Evolutionary conservation across 169 alveolate species (phyloP).

Genomic region (Plasmodium cynomolgi): DNA sequence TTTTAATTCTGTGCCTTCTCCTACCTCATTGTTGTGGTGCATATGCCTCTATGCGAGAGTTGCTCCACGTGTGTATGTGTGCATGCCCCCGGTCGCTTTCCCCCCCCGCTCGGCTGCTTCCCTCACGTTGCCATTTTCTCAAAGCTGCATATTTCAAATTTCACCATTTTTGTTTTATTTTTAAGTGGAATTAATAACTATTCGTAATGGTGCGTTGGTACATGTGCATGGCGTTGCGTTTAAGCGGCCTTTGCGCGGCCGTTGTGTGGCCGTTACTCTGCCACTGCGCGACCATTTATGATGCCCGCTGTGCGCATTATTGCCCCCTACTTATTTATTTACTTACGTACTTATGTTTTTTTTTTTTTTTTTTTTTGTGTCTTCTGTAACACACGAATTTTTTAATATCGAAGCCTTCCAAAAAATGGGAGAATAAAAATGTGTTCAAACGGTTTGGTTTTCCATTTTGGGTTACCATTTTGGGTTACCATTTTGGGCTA

Average conservation of each 20-base stretch:
- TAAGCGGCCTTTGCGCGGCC: neutral
- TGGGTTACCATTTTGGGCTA: neutral
- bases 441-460: conserved; percentile 3
- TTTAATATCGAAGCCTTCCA: conserved; percentile 18
- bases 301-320: conserved; percentile 3
- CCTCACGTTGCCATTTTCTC: neutral
- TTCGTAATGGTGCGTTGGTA: conserved; percentile 14
- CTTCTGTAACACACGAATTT: conserved; percentile 16
- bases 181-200: conserved; percentile 36
- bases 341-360: neutral
- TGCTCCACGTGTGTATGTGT: neutral
- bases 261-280: neutral
- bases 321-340: neutral
- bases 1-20: neutral
- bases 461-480: neutral
- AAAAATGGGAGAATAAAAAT: conserved; percentile 17
- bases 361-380: conserved; percentile 41
- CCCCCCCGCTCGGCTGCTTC: neutral
- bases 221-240: conserved; percentile 7
- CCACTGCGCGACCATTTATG: neutral
- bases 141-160: neutral
- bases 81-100: neutral
- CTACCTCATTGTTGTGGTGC: conserved; percentile 1
- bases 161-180: conserved; percentile 54
- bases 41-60: neutral